Evolutionary conservation across 805 yeast genomes (phyloP).

Genomic region (Millerago galiae): DNA sequence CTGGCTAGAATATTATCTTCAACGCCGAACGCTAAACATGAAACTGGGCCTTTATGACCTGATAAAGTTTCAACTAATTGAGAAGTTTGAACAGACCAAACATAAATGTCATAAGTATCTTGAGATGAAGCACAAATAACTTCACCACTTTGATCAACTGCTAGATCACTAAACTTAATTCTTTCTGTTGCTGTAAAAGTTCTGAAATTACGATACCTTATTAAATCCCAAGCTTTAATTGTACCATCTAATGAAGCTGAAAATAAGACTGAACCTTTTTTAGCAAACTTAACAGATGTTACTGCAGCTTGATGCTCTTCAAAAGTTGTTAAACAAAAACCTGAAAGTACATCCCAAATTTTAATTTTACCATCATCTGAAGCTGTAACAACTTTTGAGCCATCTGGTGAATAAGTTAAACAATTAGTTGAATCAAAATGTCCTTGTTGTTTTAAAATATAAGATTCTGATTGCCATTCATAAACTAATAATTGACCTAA

Average conservation of each 20-base stretch:
- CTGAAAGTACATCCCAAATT: slow-evolving; percentile 91
- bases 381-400: slow-evolving; percentile 85
- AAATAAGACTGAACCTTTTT: slow-evolving; percentile 84
- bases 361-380: slow-evolving; percentile 96
- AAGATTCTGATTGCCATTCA: slow-evolving; percentile 98
- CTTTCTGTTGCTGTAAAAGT: slow-evolving; percentile 90
- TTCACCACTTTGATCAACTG: slow-evolving; percentile 97
- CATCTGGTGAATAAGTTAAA: slow-evolving; percentile 89
- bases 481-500: slow-evolving; percentile 93
- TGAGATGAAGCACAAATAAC: slow-evolving; percentile 91
- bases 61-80: slow-evolving; percentile 80
- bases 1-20: slow-evolving; percentile 77
- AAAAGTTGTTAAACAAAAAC: slow-evolving; percentile 88
- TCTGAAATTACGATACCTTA: slow-evolving; percentile 88
- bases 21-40: slow-evolving; percentile 76
- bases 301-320: slow-evolving; percentile 88
- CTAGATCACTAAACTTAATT: slow-evolving; percentile 79
- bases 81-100: slow-evolving; percentile 97
- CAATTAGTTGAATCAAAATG: slow-evolving; percentile 89
- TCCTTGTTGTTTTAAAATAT: slow-evolving; percentile 92
- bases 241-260: slow-evolving; percentile 95
- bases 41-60: slow-evolving; percentile 96
- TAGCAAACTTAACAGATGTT: slow-evolving; percentile 81
- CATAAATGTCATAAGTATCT: slow-evolving; percentile 84
- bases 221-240: slow-evolving; percentile 93